These are phyloP conservation scores for Fusarium abutilonis DNA, from an alignment of 2,329 filamentous ascomycete species.

Conservation along the genomic window DNA sequence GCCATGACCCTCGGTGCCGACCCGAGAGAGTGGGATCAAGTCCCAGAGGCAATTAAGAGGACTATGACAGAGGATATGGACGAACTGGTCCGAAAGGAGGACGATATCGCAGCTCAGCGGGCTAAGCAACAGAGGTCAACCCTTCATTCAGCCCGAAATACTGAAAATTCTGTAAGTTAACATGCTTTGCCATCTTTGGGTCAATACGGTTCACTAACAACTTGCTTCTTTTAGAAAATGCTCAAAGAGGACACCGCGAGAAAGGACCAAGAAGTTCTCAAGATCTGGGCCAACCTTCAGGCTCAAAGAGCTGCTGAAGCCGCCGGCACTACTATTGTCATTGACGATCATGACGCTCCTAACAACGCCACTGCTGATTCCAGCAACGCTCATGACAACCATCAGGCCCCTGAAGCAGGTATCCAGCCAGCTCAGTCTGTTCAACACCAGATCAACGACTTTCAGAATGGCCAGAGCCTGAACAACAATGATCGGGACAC, in stretches of 20 bases:
- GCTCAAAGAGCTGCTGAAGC: constrained; percentile 23
- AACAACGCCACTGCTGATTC: not conserved
- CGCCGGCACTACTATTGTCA: not conserved
- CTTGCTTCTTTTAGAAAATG: constrained; percentile 2
- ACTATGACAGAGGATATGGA: constrained; percentile 37
- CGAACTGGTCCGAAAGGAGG: not conserved
- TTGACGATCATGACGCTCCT: not conserved
- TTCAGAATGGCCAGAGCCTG: not conserved
- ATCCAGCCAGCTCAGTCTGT: not conserved
- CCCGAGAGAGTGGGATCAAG: constrained; percentile 32
- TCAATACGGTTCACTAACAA: not conserved
- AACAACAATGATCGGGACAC: not conserved
- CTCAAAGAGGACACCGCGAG: not conserved
- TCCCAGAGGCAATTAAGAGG: constrained; percentile 32
- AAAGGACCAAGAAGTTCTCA: constrained; percentile 1
- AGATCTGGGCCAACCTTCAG: not conserved
- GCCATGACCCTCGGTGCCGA: constrained; percentile 41
- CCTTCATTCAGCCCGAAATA: constrained; percentile 12
- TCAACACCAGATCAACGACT: not conserved
- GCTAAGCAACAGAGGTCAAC: not conserved
- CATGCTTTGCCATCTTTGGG: not conserved
- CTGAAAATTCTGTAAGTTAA: constrained; percentile 12
- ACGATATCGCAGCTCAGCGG: not conserved
- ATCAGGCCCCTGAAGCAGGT: no score
- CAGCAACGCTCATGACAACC: not conserved